Percentiles rank a stretch among this genome's conserved stretches.
These are phyloP conservation scores for Dinochytrium kinnereticum DNA, from an alignment of 371 early-diverging fungal species.

Conservation along the genomic window DNA sequence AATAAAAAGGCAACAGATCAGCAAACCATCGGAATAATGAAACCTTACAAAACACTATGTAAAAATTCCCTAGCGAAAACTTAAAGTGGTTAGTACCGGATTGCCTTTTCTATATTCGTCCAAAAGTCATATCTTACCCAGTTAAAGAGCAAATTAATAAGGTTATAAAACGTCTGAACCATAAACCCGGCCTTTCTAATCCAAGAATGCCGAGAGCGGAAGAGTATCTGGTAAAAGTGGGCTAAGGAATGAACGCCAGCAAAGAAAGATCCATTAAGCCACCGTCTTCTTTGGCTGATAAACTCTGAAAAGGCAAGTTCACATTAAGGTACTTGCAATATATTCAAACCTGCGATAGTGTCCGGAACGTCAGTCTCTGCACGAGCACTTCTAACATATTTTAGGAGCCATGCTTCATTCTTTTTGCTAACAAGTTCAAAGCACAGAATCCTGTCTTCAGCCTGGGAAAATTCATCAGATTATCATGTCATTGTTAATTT, in stretches of 20 bases:
- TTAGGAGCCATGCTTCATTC: slow-evolving; percentile 72
- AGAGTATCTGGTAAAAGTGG: slow-evolving; percentile 74
- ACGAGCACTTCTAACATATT: slow-evolving; percentile 62
- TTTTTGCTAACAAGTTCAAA: slow-evolving; percentile 85
- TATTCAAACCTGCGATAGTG: slow-evolving; percentile 22
- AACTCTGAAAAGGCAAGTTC: slow-evolving; percentile 70
- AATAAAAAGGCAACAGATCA: neutral
- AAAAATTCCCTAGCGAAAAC: slow-evolving; percentile 79
- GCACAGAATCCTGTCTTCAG: slow-evolving; percentile 89
- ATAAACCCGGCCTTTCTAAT: slow-evolving; percentile 67
- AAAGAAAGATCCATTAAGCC: slow-evolving; percentile 96
- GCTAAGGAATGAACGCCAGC: slow-evolving; percentile 85
- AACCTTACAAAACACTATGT: slow-evolving; percentile 78
- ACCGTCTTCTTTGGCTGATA: slow-evolving; percentile 89
- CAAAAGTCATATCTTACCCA: too few species aligned
- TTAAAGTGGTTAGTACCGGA: neutral
- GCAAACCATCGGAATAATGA: neutral
- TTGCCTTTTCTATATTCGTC: neutral
- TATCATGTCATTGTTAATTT: neutral
- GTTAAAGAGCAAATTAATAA: slow-evolving; percentile 68
- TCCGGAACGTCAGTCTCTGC: slow-evolving; percentile 89
- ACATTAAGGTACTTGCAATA: neutral
- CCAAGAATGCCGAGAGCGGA: slow-evolving; percentile 67
- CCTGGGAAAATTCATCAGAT: slow-evolving; percentile 49
- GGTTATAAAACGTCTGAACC: slow-evolving; percentile 68